Evolutionary conservation across 768 basidiomycete species (phyloP), one percentile per base, ranked within the genome.

Genomic region (Cystofilobasidium capitatum): DNA sequence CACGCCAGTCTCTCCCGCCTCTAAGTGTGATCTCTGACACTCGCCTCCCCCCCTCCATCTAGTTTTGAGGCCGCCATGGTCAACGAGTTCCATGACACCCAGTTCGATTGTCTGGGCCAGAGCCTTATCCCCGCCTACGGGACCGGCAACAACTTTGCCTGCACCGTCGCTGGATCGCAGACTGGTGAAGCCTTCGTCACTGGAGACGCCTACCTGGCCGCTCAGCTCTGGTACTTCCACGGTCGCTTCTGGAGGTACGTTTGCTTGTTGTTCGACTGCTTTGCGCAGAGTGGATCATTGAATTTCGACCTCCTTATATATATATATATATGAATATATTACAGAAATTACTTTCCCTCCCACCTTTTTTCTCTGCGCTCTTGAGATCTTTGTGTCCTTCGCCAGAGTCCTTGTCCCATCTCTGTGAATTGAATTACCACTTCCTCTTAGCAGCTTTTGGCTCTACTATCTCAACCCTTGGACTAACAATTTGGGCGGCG

Each of bases 41-140:
- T 33, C n/a, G 9, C 29, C 54, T 31, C 6, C 35, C 54, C 7
- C 54, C 26, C 13, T 22, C 29, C 17, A 26, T 91, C 88, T 78
- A 85, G 84, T 0, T 91, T 88, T 82, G 83, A 87, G 71, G 85
- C 83, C 2, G 79, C 82, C 42, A 87, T 93, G 85, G 85, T 87
- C 76, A 92, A 92, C 75, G 91, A 94, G 75, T 91, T 91, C 77
- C 83, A 81, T 80, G 83, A 84, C 22, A 83, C 85, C 40, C 75
- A 81, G 24, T 88, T 86, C 63, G 24, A 62, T 22, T 78, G 78
- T 64, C 61, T 68, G 5, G 66, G 66, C 7, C 69, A 72, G 2
- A 29, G 66, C 16, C 76, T 74, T 60, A 71, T 78, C 24, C 78
- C 78, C 9, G 55, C 71, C 10, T 77, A 77, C 66, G 71, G 61